Evolutionary conservation across 1,284 basidiomycete genomes (phyloP).

Genomic region (Pseudomicrostroma phylloplanum): DNA sequence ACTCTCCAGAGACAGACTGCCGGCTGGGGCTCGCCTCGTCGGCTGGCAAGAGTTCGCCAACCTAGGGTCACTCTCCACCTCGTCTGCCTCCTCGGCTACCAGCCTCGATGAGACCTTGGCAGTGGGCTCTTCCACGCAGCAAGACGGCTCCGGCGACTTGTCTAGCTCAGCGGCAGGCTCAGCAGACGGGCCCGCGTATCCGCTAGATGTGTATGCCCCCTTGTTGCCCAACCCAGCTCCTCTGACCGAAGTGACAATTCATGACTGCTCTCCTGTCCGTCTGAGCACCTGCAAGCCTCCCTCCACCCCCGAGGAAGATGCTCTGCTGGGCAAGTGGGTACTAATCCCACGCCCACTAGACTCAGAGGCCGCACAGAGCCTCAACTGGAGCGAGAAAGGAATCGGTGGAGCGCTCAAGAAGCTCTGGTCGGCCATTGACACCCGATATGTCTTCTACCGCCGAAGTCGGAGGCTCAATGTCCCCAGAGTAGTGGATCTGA

Average conservation of each 20-base stretch:
- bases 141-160: not conserved
- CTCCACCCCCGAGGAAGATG: slow-evolving; percentile 66
- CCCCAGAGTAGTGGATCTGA: slow-evolving; percentile 30
- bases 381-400: not conserved
- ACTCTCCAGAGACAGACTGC: slow-evolving; percentile 1
- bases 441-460: slow-evolving; percentile 41
- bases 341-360: slow-evolving; percentile 72
- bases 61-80: not conserved
- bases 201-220: slow-evolving; percentile 36
- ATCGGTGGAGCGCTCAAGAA: slow-evolving; percentile 18
- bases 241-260: slow-evolving; percentile 67
- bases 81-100: not conserved
- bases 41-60: slow-evolving; percentile 12
- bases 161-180: too few species aligned
- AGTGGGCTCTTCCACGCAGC: not conserved
- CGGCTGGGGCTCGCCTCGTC: not conserved
- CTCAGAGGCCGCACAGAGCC: slow-evolving; percentile 55
- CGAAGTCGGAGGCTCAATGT: slow-evolving; percentile 23
- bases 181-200: slow-evolving; percentile 20
- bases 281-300: slow-evolving; percentile 62
- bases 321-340: slow-evolving; percentile 79
- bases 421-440: slow-evolving; percentile 22
- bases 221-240: slow-evolving; percentile 34
- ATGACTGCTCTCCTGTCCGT: slow-evolving; percentile 63
- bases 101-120: not conserved